phyloP scores from a whole-genome alignment of 1,284 basidiomycete species.

The Cutaneotrichosporon sp. region DNA sequence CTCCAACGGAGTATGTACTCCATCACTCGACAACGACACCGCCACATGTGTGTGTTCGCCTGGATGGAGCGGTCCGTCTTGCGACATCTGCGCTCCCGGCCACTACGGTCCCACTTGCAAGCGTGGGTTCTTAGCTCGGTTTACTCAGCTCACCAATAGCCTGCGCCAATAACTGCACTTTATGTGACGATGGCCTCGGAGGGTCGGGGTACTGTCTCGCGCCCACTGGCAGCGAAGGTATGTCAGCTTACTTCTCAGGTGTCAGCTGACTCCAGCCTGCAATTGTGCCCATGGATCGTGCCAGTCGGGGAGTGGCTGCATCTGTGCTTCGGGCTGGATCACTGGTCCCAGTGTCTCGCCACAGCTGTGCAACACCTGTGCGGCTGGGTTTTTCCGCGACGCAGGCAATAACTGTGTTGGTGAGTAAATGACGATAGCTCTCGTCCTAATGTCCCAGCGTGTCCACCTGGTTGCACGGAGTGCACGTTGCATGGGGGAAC shows the following conservation, averaged over 20 bases:
- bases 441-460: slow-evolving; percentile 33
- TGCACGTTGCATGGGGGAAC: slow-evolving; percentile 37
- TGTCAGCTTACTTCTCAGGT: slow-evolving; percentile 9
- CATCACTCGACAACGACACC: neutral
- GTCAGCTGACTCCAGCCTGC: slow-evolving; percentile 35
- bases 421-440: slow-evolving; percentile 26
- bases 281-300: slow-evolving; percentile 49
- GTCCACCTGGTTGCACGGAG: slow-evolving; percentile 42
- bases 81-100: slow-evolving; percentile 37
- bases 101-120: slow-evolving; percentile 42
- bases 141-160: slow-evolving; percentile 18
- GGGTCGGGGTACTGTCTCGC: slow-evolving; percentile 49
- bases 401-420: slow-evolving; percentile 41
- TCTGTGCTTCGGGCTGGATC: slow-evolving; percentile 49
- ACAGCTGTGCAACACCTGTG: slow-evolving; percentile 45
- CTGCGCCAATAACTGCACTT: slow-evolving; percentile 35
- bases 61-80: slow-evolving; percentile 33
- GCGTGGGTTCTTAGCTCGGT: slow-evolving; percentile 17
- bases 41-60: slow-evolving; percentile 26
- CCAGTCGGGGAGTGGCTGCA: slow-evolving; percentile 32
- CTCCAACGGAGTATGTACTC: slow-evolving; percentile 26
- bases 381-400: slow-evolving; percentile 42
- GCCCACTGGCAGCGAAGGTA: slow-evolving; percentile 11
- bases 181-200: slow-evolving; percentile 47
- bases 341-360: slow-evolving; percentile 28